Base-by-base conservation (phyloP, 2,329 filamentous ascomycete genomes). In the Delphinella strobiligena region DNA sequence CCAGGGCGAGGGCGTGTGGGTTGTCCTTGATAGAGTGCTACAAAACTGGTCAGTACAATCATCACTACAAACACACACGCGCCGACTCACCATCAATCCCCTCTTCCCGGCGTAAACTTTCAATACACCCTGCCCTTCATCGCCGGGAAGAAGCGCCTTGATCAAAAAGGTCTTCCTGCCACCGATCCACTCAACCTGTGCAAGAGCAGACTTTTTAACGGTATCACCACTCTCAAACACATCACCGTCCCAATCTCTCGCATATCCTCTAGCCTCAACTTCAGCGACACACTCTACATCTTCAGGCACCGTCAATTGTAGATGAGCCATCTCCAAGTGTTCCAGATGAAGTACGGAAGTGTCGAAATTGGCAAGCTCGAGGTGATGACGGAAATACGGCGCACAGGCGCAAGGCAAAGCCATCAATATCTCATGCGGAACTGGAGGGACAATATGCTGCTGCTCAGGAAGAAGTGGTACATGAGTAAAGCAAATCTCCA, bases 51-150 rank as follows among this genome's bases (percentile, higher is more conserved):
- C 44, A 56, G 53, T 37, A 5, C 11, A 15, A 22, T 31, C 19
- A 31, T 22, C 11, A 18, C 10, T 2, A 16, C 35, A 4, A 19
- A 19, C 14, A 34, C 27, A 31, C 19, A 18, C 14, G 11, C n/a
- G 12, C 39, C 22, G 17, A 49, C 61, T 51, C 53, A 66, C 65
- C 88, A 96, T 96, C 40, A 98, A 70, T 1, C 93, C 93, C 46
- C 88, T 78, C 60, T 88, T 91, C 44, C 93, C 91, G 10, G 88
- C 89, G 59, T 95, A 98, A 27, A 98, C 69, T 59, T 93, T 95
- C 42, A 98, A 66, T 10, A 82, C 75, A 31, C 85, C 91, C 31
- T 84, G 80, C 10, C 88, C 88, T 61, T 95, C 89, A 50, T 96
- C 89, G 18, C 86, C 83, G 1, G 93, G 89, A 1, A 98, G 68